phyloP scores from a whole-genome alignment of 306 rosid genomes.

The Gynostemma pentaphyllum region DNA sequence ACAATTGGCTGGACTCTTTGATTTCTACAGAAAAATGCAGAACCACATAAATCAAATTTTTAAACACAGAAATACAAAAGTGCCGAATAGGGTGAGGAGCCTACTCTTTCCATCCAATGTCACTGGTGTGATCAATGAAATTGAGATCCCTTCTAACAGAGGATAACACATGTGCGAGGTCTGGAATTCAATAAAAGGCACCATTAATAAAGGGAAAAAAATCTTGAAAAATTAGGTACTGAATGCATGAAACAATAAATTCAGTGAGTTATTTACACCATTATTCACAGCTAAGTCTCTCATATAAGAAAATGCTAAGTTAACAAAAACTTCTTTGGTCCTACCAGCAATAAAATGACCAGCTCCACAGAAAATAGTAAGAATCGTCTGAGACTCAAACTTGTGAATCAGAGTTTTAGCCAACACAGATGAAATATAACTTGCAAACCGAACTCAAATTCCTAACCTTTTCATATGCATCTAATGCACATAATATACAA shows the following conservation, averaged over 20 bases:
- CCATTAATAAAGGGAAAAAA: conserved; percentile 10
- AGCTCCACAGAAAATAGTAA: no score
- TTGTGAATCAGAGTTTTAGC: background rate
- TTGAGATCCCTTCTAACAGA: conserved; percentile 65
- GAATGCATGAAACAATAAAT: no score
- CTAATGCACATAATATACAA: background rate
- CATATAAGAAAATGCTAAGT: background rate
- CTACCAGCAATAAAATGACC: background rate
- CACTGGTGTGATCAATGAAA: conserved; percentile 84
- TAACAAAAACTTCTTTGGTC: background rate
- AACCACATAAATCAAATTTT: conserved; percentile 10
- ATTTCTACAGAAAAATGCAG: conserved; percentile 27
- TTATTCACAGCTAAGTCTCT: background rate
- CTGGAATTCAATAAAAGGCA: conserved; percentile 31
- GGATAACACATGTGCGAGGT: conserved; percentile 84
- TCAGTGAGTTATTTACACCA: background rate
- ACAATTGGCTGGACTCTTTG: conserved; percentile 74
- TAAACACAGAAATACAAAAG: conserved; percentile 6
- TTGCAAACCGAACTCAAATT: background rate
- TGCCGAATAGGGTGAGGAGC: conserved; percentile 13
- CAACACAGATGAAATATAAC: background rate
- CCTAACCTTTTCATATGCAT: background rate
- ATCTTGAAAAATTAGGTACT: no score
- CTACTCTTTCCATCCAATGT: conserved; percentile 97
- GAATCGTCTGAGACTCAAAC: no score